Percentiles rank a stretch among this genome's conserved stretches.
These are phyloP conservation scores for Kuraishia ogatae DNA, from an alignment of 805 yeast species.

Conservation along the genomic window DNA sequence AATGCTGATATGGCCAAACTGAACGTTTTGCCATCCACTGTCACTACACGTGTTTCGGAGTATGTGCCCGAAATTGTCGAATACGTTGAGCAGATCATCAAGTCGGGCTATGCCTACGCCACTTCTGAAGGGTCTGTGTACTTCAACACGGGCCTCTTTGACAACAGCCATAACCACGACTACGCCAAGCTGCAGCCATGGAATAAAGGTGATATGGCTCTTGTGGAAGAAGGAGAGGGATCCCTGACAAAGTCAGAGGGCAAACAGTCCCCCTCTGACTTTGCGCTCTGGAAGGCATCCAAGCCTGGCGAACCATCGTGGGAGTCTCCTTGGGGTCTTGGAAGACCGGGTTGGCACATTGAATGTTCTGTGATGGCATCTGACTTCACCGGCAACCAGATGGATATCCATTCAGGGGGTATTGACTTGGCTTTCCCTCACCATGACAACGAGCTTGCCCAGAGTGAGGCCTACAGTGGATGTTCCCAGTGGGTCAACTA, in stretches of 20 bases:
- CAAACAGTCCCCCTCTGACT: constrained; percentile 74
- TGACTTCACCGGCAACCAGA: constrained; percentile 69
- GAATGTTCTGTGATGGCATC: constrained; percentile 99
- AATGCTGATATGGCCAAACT: constrained; percentile 79
- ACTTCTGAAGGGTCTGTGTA: constrained; percentile 92
- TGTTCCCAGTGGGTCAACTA: constrained; percentile 95
- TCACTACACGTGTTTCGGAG: constrained; percentile 92
- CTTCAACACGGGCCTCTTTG: constrained; percentile 83
- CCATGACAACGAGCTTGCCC: constrained; percentile 97
- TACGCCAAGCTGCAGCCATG: constrained; percentile 98
- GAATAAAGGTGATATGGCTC: constrained; percentile 83
- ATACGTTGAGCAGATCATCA: constrained; percentile 67
- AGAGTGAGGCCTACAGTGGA: constrained; percentile 87
- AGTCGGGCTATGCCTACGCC: constrained; percentile 76
- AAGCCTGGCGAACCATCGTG: constrained; percentile 97
- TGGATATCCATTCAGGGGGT: constrained; percentile 97
- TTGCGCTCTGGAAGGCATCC: constrained; percentile 94
- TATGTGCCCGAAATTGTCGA: constrained; percentile 86
- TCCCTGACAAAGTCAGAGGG: constrained; percentile 49
- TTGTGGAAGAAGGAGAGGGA: constrained; percentile 94
- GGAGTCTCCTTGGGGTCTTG: constrained; percentile 94
- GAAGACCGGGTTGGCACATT: constrained; percentile 99
- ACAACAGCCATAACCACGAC: constrained; percentile 57
- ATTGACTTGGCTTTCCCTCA: constrained; percentile 97
- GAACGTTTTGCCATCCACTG: constrained; percentile 77